Conservation (phyloP, 1,284 basidiomycete genomes). For the Meira nashicola region DNA sequence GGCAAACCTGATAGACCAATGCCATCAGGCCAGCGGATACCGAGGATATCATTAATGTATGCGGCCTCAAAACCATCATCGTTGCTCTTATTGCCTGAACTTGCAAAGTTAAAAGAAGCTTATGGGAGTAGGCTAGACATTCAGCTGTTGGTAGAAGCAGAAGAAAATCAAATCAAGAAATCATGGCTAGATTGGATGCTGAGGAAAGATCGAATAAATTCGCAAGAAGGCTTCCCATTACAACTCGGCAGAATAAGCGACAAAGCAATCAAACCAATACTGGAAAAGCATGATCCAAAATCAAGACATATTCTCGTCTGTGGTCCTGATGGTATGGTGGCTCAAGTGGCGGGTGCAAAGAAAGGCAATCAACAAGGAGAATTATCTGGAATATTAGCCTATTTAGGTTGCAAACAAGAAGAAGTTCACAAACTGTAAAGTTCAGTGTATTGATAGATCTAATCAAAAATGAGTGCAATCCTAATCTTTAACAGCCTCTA, state of each 20-base stretch:
- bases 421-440: conserved; percentile 30
- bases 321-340: conserved; percentile 32
- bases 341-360: conserved; percentile 21
- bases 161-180: background rate
- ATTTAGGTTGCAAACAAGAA: conserved; percentile 17
- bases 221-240: background rate
- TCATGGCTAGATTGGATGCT: conserved; percentile 6
- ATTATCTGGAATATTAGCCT: conserved; percentile 19
- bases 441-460: too few relatives aligned
- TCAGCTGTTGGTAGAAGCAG: conserved; percentile 20
- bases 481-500: too few relatives aligned
- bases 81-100: conserved; percentile 24
- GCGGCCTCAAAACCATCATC: conserved; percentile 17
- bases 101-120: conserved; percentile 14
- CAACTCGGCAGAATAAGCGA: background rate
- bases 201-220: background rate
- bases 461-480: too few relatives aligned
- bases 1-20: conserved; percentile 9
- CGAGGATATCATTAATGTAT: conserved; percentile 27
- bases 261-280: conserved; percentile 1
- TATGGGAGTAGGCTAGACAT: conserved; percentile 19
- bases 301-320: conserved; percentile 22
- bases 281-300: background rate
- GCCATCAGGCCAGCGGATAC: background rate
- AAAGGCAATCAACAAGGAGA: conserved; percentile 9